phyloP scores from a whole-genome alignment of 768 basidiomycete species.

The Tylopilus vinaceipallidus region DNA sequence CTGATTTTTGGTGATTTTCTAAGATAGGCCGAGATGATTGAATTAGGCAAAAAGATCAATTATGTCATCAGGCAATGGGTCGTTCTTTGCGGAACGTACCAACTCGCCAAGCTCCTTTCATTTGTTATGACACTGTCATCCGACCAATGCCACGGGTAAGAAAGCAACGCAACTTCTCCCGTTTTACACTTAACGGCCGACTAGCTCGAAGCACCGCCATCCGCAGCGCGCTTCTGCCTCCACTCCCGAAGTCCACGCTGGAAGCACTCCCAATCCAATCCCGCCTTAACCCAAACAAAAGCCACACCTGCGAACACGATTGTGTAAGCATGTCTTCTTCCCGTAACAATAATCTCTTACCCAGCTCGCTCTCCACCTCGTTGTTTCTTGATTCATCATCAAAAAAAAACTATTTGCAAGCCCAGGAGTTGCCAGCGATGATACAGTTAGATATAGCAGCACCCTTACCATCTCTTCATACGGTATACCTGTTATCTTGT shows the following conservation, averaged over 20 bases:
- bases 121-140: background rate
- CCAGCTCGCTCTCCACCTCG: slow-evolving; percentile 52
- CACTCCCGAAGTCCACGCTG: slow-evolving; percentile 71
- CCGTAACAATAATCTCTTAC: slow-evolving; percentile 27
- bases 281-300: slow-evolving; percentile 67
- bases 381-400: slow-evolving; percentile 63
- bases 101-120: slow-evolving; percentile 7
- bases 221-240: slow-evolving; percentile 47
- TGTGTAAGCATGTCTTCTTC: background rate
- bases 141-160: background rate
- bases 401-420: slow-evolving; percentile 52
- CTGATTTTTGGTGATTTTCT: slow-evolving; percentile 2
- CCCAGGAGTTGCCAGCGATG: background rate
- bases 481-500: slow-evolving; percentile 70
- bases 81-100: slow-evolving; percentile 7
- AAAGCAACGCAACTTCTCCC: background rate
- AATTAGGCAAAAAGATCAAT: background rate
- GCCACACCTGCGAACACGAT: slow-evolving; percentile 65
- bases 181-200: background rate
- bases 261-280: slow-evolving; percentile 59
- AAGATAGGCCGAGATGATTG: slow-evolving; percentile 7
- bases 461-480: slow-evolving; percentile 73
- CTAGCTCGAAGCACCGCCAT: slow-evolving; percentile 10
- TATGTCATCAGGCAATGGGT: background rate
- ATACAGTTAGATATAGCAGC: background rate